Evolutionary conservation across 2,329 filamentous ascomycete species (phyloP), one percentile per base, ranked within the genome.

Genomic region (Sporothrix humicola): DNA sequence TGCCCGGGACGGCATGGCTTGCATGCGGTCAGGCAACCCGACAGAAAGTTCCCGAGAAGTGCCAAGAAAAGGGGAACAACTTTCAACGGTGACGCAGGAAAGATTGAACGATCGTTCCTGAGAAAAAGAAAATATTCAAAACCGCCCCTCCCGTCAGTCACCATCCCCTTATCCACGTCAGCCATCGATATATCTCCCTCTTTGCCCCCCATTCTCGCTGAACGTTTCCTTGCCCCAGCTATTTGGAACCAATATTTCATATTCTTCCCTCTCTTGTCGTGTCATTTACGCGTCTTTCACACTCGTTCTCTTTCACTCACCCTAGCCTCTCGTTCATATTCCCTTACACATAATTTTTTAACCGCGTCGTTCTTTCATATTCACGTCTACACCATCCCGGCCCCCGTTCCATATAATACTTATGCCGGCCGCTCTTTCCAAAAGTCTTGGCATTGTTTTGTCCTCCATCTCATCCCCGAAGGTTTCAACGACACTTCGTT

Each of bases 1-100:
- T 20, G 17, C 46, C 61, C 46, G 52, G 56, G 31, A 56, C 48
- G 31, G 26, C 50, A 56, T 69, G 66, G 66, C 50, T 23, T 42
- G 26, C 46, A 5, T 13, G 20, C 13, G 61, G 44, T 66, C 20
- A 37, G 9, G 46, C 46, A 52, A 13, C 6, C 65, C 46, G 13
- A 48, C 44, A 50, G 12, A 69, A 26, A 54, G 12, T 8, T 69
- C 44, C 65, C 48, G 65, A 52, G 48, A 69, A 56, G 10, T 20
- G 59, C 37, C 37, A 46, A 65, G 37, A 9, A 65, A 23, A 46
- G n/a, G 37, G 52, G 8, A 56, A 23, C 20, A 26, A 56, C 13
- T 48, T 48, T 66, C 20, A 26, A 56, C 13, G 23, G 26, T 48
- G n/a, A 26, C 42, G n/a, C 26, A 26, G 1, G 5, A 3, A 42